These are phyloP conservation scores for Alternaria sp. DNA, from an alignment of 2,329 filamentous ascomycete species.

Conservation along the genomic window DNA sequence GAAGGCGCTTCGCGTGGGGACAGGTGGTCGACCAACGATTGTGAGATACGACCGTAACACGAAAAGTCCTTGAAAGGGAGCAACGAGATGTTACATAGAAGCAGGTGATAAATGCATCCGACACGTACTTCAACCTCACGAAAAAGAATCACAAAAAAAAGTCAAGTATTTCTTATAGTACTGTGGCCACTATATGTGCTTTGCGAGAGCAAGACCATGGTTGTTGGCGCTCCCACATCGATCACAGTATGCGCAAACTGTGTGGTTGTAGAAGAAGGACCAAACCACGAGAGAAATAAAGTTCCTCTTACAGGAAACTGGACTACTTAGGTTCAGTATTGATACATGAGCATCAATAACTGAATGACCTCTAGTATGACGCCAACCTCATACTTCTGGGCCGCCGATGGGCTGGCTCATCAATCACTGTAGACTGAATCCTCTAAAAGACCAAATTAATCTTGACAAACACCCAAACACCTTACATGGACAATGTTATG, in stretches of 20 bases:
- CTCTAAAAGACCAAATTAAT: not conserved
- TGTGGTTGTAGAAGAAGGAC: not conserved
- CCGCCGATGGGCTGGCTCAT: not conserved
- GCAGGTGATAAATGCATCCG: too few species aligned
- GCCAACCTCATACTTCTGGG: not conserved
- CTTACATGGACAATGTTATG: not conserved
- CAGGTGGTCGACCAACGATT: too few species aligned
- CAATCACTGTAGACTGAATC: not conserved
- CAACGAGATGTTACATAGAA: too few species aligned
- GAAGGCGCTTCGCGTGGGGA: too few species aligned
- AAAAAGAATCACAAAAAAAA: too few species aligned
- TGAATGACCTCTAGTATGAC: not conserved
- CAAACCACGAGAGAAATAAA: not conserved
- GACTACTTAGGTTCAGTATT: not conserved
- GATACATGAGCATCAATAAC: not conserved
- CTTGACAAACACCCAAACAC: not conserved
- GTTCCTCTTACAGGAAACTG: not conserved
- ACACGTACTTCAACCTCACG: too few species aligned
- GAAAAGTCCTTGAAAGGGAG: too few species aligned
- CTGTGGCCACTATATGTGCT: too few species aligned
- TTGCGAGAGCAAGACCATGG: not conserved
- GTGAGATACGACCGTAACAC: too few species aligned
- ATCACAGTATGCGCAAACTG: not conserved
- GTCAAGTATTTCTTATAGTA: too few species aligned
- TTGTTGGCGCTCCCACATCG: not conserved